A percentile compares a stretch with the other conserved stretches of the same genome.
Evolutionary conservation across 2,329 filamentous ascomycete species (phyloP).

Genomic region (Aspergillus floridensis): DNA sequence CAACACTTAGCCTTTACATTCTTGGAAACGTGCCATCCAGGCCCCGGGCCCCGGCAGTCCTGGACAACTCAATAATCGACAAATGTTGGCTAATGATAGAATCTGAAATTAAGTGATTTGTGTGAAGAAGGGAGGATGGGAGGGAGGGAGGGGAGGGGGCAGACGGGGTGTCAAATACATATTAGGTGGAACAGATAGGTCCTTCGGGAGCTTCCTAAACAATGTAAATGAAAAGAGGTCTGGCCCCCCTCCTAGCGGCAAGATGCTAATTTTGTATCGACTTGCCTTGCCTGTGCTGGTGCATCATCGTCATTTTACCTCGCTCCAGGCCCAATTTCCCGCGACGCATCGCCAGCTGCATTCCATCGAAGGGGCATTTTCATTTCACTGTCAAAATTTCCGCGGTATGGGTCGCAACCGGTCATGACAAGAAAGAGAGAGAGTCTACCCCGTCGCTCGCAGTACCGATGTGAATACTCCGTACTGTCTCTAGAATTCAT

Average conservation of each 20-base stretch:
- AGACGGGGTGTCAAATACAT: neutral
- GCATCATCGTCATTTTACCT: conserved; percentile 3
- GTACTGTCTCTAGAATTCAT: neutral
- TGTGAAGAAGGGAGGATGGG: neutral
- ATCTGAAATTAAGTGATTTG: neutral
- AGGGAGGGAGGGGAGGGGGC: neutral
- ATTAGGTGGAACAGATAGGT: neutral
- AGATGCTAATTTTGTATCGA: conserved; percentile 4
- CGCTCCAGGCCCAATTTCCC: neutral
- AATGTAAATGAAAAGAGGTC: conserved; percentile 7
- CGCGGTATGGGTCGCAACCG: neutral
- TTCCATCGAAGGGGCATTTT: conserved; percentile 1
- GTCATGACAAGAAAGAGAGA: neutral
- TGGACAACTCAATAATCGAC: neutral
- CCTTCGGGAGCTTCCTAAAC: conserved; percentile 2
- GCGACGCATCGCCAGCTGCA: conserved; percentile 2
- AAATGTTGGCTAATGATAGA: neutral
- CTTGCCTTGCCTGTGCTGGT: neutral
- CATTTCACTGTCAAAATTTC: neutral
- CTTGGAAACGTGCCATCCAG: neutral
- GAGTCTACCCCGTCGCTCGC: neutral
- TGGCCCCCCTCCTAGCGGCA: conserved; percentile 14
- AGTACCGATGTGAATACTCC: neutral
- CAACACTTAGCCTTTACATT: conserved; percentile 5
- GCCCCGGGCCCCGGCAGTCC: neutral